A percentile compares a stretch with the other conserved stretches of the same genome.
Evolutionary conservation across 1,139 yeast genomes (phyloP).

Genomic region (Debaryomycetaceae sp.): DNA sequence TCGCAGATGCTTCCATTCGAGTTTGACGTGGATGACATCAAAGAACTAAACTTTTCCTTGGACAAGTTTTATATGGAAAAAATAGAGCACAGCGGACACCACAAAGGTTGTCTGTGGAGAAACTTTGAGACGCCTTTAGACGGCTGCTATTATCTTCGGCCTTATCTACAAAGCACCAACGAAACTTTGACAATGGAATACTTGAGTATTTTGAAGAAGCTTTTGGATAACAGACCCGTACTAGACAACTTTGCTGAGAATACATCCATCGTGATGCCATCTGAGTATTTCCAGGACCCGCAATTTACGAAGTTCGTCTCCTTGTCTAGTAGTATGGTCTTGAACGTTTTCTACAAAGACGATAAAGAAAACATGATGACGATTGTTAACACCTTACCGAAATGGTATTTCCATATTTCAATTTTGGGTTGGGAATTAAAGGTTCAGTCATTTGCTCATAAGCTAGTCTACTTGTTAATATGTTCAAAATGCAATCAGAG

Average conservation of each 20-base stretch:
- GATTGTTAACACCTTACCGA: constrained; percentile 21
- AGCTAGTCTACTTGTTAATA: constrained; percentile 27
- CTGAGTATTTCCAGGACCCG: constrained; percentile 4
- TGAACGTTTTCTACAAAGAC: constrained; percentile 24
- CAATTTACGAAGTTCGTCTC: constrained; percentile 13
- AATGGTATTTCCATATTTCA: constrained; percentile 33
- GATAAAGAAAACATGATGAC: constrained; percentile 32
- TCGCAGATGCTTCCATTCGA: constrained; percentile 11
- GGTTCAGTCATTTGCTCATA: constrained; percentile 26
- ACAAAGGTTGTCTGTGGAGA: constrained; percentile 34
- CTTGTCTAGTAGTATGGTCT: constrained; percentile 30
- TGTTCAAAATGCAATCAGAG: constrained; percentile 38
- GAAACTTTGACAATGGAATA: constrained; percentile 26
- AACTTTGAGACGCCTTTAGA: constrained; percentile 33
- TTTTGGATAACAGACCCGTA: constrained; percentile 24
- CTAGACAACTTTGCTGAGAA: constrained; percentile 11
- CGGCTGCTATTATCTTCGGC: constrained; percentile 36
- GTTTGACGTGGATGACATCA: constrained; percentile 20
- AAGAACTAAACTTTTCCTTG: constrained; percentile 22
- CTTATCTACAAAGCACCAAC: constrained; percentile 31
- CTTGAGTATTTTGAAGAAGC: constrained; percentile 23
- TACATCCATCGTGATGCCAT: constrained; percentile 1
- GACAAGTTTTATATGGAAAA: constrained; percentile 22
- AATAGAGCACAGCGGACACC: constrained; percentile 25
- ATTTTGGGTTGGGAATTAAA: constrained; percentile 36